These are phyloP conservation scores for Venturia nashicola DNA, from an alignment of 2,329 filamentous ascomycete species.

Conservation along the genomic window DNA sequence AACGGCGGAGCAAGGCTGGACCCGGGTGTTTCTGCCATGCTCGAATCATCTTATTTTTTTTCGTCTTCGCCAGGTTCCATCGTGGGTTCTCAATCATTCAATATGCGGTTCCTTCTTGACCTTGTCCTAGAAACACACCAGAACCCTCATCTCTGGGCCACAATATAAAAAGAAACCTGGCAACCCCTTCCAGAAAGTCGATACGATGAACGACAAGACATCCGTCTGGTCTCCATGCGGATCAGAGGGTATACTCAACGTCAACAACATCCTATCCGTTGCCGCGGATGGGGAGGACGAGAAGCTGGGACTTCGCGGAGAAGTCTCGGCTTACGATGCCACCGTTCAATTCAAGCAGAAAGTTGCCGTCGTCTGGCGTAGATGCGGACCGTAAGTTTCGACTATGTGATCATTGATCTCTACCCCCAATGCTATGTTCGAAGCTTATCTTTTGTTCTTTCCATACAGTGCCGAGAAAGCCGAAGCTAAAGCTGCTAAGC, in stretches of 20 bases:
- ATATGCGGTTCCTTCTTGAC: neutral
- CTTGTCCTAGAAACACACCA: neutral
- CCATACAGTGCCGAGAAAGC: neutral
- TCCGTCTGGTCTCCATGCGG: slow-evolving; percentile 5
- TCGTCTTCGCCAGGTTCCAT: neutral
- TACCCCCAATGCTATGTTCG: neutral
- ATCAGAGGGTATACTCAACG: slow-evolving; percentile 4
- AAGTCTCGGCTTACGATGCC: neutral
- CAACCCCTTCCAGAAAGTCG: neutral
- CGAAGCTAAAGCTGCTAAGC: neutral
- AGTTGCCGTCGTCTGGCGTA: neutral
- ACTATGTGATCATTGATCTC: neutral
- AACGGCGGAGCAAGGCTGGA: neutral
- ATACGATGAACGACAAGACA: neutral
- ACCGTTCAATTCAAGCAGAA: slow-evolving; percentile 1
- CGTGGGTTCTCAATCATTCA: neutral
- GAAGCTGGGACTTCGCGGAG: neutral
- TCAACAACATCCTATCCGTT: neutral
- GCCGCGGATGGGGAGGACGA: neutral
- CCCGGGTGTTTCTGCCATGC: neutral
- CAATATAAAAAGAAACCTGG: neutral
- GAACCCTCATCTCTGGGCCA: neutral
- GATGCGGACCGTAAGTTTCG: neutral
- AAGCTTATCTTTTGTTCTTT: neutral
- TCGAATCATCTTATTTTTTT: slow-evolving; percentile 3